phyloP scores from a whole-genome alignment of 1,139 yeast species.

The Kodamaea ohmeri region DNA sequence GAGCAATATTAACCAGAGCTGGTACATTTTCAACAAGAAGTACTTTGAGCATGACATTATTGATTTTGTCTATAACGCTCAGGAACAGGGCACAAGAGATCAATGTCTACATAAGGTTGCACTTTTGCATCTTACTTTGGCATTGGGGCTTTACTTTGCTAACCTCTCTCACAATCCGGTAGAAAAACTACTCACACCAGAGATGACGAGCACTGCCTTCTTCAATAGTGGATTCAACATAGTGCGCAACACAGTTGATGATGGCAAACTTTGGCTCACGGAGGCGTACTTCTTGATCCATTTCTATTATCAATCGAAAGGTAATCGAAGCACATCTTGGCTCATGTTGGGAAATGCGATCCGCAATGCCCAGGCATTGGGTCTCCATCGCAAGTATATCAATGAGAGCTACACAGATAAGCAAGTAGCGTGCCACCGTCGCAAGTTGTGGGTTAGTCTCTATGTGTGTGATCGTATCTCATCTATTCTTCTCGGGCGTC shows the following conservation, averaged over 20 bases:
- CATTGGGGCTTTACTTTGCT: conserved; percentile 38
- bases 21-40: conserved; percentile 30
- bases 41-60: conserved; percentile 18
- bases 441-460: conserved; percentile 38
- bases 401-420: conserved; percentile 20
- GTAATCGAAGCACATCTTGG: conserved; percentile 45
- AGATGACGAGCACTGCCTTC: conserved; percentile 16
- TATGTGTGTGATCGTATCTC: conserved; percentile 40
- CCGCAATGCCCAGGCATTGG: conserved; percentile 26
- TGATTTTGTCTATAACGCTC: conserved; percentile 17
- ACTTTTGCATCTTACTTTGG: conserved; percentile 36
- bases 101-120: conserved; percentile 11
- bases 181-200: conserved; percentile 14
- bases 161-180: conserved; percentile 19
- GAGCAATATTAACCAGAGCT: conserved; percentile 20
- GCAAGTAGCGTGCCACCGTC: conserved; percentile 20
- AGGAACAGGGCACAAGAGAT: conserved; percentile 20
- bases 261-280: conserved; percentile 42
- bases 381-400: conserved; percentile 25
- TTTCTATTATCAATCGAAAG: conserved; percentile 37
- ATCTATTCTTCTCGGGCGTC: conserved; percentile 40
- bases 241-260: conserved; percentile 29
- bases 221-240: conserved; percentile 34
- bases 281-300: conserved; percentile 38
- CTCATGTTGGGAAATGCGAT: conserved; percentile 25